Conservation (phyloP, 2,329 filamentous ascomycete genomes). For the Sporothrix phasma region DNA sequence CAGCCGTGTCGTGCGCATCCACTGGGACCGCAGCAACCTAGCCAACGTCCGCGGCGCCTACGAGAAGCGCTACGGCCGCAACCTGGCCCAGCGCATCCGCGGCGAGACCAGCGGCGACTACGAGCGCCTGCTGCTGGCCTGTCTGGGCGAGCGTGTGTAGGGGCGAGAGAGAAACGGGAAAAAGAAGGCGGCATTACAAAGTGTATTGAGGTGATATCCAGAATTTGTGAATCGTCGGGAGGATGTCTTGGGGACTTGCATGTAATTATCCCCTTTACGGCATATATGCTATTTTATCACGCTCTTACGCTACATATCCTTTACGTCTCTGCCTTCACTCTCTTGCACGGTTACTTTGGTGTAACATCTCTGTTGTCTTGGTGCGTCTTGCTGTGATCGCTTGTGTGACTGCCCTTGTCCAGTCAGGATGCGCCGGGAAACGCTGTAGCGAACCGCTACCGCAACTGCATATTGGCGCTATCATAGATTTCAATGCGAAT, state of each 20-base stretch:
- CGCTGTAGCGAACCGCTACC: too few relatives aligned
- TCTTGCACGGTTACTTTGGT: too few relatives aligned
- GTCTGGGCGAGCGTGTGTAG: slow-evolving; percentile 35
- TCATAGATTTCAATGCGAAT: too few relatives aligned
- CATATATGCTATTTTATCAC: too few relatives aligned
- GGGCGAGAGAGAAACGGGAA: background rate
- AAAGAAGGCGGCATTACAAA: background rate
- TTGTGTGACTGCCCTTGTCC: too few relatives aligned
- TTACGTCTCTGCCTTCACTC: too few relatives aligned
- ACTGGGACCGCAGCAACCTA: slow-evolving; percentile 73
- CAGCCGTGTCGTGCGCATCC: slow-evolving; percentile 63
- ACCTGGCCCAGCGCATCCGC: slow-evolving; percentile 59
- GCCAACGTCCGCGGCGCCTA: slow-evolving; percentile 72
- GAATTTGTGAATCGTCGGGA: background rate
- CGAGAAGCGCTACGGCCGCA: slow-evolving; percentile 56
- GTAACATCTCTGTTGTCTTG: too few relatives aligned
- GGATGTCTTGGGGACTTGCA: background rate
- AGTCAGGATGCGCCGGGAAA: too few relatives aligned
- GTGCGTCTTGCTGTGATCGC: too few relatives aligned
- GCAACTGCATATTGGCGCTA: too few relatives aligned
- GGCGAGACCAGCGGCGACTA: slow-evolving; percentile 84
- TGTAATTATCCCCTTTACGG: too few relatives aligned
- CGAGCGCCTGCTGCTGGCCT: slow-evolving; percentile 64
- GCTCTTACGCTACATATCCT: background rate
- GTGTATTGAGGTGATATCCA: background rate